A percentile compares a stretch with the other conserved stretches of the same genome.
Evolutionary conservation across 2,329 filamentous ascomycete species (phyloP).

Genomic region (Pseudocercospora cruenta): DNA sequence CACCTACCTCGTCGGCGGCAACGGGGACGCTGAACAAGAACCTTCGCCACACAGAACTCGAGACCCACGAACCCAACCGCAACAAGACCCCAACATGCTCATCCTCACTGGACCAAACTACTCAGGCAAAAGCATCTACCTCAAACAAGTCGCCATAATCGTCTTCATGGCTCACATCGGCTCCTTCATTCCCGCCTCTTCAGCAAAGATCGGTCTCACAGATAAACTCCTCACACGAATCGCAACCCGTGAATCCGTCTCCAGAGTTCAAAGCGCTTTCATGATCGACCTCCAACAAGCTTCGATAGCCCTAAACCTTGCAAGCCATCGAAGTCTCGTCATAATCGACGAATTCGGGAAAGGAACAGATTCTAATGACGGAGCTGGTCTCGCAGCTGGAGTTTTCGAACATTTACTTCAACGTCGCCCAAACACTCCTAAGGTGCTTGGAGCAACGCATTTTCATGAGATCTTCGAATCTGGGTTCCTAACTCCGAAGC

Average conservation of each 20-base stretch:
- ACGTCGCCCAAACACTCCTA: slow-evolving; percentile 54
- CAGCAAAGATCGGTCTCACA: slow-evolving; percentile 79
- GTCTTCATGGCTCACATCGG: slow-evolving; percentile 92
- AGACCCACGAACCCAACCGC: neutral
- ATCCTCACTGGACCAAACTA: slow-evolving; percentile 93
- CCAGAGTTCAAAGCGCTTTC: slow-evolving; percentile 67
- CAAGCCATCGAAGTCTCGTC: slow-evolving; percentile 75
- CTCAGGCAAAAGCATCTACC: slow-evolving; percentile 93
- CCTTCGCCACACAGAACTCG: neutral
- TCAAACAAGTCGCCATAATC: slow-evolving; percentile 90
- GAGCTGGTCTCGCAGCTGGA: slow-evolving; percentile 66
- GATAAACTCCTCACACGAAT: slow-evolving; percentile 91
- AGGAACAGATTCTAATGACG: slow-evolving; percentile 66
- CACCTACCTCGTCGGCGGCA: slow-evolving; percentile 68
- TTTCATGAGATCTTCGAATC: slow-evolving; percentile 75
- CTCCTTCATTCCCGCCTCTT: slow-evolving; percentile 82
- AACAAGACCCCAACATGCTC: slow-evolving; percentile 65
- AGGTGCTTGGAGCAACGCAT: slow-evolving; percentile 65
- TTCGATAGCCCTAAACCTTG: slow-evolving; percentile 72
- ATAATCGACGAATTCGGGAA: slow-evolving; percentile 92
- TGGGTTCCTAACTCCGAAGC: slow-evolving; percentile 56
- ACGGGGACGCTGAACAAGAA: slow-evolving; percentile 33
- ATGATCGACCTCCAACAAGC: slow-evolving; percentile 89
- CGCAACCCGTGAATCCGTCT: slow-evolving; percentile 71
- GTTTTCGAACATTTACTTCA: slow-evolving; percentile 61